Conservation (phyloP, 352 stramenopile genomes). For the Globisporangium spiculum region DNA sequence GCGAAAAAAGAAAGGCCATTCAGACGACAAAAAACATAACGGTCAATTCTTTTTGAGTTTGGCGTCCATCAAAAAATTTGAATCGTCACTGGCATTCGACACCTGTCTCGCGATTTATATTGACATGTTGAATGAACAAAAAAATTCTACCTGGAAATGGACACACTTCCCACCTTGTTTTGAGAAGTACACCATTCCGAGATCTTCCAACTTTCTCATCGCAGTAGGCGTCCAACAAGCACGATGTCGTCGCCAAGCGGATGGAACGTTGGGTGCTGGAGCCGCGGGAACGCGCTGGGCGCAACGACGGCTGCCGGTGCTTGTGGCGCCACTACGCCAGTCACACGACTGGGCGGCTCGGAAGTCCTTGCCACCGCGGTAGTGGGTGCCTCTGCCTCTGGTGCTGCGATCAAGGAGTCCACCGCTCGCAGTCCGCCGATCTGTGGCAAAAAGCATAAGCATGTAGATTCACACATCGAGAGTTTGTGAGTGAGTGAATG, state of each 20-base stretch:
- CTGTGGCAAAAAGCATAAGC: slow-evolving; percentile 22
- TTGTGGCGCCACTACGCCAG: slow-evolving; percentile 1
- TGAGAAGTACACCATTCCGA: background rate
- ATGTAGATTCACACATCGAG: background rate
- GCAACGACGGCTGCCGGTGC: background rate
- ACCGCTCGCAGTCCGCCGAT: slow-evolving; percentile 63
- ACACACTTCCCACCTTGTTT: background rate
- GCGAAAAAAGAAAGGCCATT: background rate
- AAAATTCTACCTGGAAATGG: background rate
- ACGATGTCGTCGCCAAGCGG: slow-evolving; percentile 18
- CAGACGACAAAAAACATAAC: slow-evolving; percentile 3
- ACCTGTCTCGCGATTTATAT: background rate
- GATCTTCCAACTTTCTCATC: background rate
- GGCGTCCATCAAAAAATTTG: slow-evolving; percentile 4
- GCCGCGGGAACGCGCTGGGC: slow-evolving; percentile 15
- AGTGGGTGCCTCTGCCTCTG: slow-evolving; percentile 8
- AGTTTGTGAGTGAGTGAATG: background rate
- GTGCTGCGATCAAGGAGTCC: slow-evolving; percentile 19
- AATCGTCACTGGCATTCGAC: background rate
- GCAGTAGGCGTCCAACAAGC: slow-evolving; percentile 14
- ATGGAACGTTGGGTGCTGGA: slow-evolving; percentile 20
- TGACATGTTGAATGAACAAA: background rate
- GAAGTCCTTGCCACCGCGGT: background rate
- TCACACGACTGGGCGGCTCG: background rate
- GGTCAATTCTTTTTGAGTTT: slow-evolving; percentile 9